Conservation (phyloP, 202 grass and related monocot species). For the Eragrostis tef region DNA sequence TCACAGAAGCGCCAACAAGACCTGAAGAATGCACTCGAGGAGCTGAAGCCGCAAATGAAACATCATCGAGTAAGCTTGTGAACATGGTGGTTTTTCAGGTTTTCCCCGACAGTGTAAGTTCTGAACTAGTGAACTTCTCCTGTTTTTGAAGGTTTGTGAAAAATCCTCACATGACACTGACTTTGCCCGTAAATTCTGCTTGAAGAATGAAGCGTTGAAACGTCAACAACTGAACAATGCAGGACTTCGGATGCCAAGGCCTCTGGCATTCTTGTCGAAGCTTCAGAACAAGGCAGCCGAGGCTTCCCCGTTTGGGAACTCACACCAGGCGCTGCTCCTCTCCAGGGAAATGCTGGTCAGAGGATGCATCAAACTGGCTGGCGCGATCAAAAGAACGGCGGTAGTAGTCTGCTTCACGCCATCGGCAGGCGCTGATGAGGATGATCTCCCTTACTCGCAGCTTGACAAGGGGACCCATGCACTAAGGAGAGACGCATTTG, state of each 20-base stretch:
- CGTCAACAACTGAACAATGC: background rate
- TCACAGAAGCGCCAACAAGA: background rate
- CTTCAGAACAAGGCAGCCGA: conserved; percentile 14
- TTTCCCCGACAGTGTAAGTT: background rate
- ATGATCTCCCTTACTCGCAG: conserved; percentile 48
- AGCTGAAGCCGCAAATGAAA: background rate
- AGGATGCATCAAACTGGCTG: conserved; percentile 26
- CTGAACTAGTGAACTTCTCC: too few relatives aligned
- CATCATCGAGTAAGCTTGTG: background rate
- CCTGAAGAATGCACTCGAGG: background rate
- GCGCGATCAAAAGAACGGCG: conserved; percentile 9
- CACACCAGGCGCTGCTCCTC: background rate
- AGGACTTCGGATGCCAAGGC: background rate
- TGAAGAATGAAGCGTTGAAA: background rate
- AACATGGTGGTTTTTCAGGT: background rate
- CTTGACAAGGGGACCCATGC: conserved; percentile 51
- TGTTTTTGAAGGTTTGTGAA: too few relatives aligned
- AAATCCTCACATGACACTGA: too few relatives aligned
- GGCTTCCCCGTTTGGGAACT: background rate
- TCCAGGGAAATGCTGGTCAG: conserved; percentile 22
- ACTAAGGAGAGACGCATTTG: conserved; percentile 51
- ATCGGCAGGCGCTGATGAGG: conserved; percentile 2
- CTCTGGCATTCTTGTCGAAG: background rate
- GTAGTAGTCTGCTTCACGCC: conserved; percentile 26
- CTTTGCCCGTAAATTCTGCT: background rate